Conservation (phyloP, 257 asterid species). For the Solanum paucissectum region DNA sequence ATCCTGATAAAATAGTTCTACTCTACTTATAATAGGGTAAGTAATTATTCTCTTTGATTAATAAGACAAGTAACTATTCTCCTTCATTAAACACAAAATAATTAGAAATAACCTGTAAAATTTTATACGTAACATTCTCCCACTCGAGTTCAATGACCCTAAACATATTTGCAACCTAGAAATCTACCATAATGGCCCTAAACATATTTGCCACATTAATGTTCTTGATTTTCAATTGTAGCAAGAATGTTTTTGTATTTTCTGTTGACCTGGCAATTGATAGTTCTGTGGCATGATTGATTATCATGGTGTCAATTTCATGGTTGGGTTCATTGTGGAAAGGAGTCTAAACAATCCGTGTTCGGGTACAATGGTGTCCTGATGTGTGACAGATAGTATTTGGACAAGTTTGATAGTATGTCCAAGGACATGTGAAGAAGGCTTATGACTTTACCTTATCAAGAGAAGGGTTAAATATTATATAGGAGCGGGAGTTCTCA, state of each 20-base stretch:
- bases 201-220: background rate
- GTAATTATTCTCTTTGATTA: background rate
- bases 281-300: background rate
- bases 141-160: background rate
- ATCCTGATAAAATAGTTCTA: background rate
- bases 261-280: background rate
- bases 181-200: background rate
- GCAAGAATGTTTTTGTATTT: background rate
- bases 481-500: background rate
- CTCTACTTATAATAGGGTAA: background rate
- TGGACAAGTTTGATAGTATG: background rate
- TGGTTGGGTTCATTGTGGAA: background rate
- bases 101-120: background rate
- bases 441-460: background rate
- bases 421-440: background rate
- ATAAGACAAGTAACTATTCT: background rate
- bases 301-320: background rate
- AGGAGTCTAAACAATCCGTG: background rate
- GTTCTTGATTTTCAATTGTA: background rate
- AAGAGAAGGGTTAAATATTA: background rate
- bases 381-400: background rate
- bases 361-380: background rate
- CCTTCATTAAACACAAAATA: background rate
- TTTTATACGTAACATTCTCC: background rate
- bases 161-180: background rate